Percentiles rank a stretch among this genome's conserved stretches.
These are phyloP conservation scores for Phlebopus sp. DNA, from an alignment of 1,284 basidiomycete species.

Conservation along the genomic window DNA sequence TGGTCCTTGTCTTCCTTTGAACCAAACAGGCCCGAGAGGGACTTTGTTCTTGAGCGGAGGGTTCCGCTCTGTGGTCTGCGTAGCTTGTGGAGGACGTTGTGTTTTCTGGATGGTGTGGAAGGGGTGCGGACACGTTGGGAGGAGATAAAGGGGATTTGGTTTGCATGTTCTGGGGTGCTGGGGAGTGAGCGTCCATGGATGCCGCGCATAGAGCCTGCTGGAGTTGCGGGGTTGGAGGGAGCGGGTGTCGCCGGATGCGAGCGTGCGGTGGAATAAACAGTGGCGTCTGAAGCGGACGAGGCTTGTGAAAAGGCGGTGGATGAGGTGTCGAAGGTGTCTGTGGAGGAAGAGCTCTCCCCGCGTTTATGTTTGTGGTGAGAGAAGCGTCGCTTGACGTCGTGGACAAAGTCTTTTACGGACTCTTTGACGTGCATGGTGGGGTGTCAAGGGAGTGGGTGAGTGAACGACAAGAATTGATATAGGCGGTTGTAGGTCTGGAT, in stretches of 20 bases:
- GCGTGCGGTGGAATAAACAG: conserved; percentile 14
- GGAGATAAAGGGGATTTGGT: conserved; percentile 15
- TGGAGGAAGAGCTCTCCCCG: conserved; percentile 12
- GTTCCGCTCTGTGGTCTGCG: conserved; percentile 8
- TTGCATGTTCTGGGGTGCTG: conserved; percentile 7
- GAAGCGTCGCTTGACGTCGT: conserved; percentile 33
- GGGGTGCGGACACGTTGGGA: conserved; percentile 9
- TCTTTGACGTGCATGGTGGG: conserved; percentile 31
- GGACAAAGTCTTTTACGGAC: conserved; percentile 28
- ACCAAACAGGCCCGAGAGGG: conserved; percentile 4
- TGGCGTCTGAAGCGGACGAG: not conserved
- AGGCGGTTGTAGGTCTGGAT: conserved; percentile 1
- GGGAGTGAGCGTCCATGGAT: conserved; percentile 11
- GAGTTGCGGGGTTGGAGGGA: conserved; percentile 15
- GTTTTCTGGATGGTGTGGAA: conserved; percentile 11
- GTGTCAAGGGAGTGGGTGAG: not conserved
- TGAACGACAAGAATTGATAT: conserved; percentile 1
- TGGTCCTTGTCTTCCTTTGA: not conserved
- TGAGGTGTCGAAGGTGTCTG: conserved; percentile 7
- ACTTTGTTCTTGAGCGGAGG: conserved; percentile 14
- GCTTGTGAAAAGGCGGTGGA: conserved; percentile 4
- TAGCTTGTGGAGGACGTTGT: conserved; percentile 11
- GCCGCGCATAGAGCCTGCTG: conserved; percentile 4
- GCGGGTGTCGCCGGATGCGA: conserved; percentile 5
- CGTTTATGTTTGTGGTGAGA: conserved; percentile 27